Evolutionary conservation across 2,329 filamentous ascomycete species (phyloP).

Genomic region (Colletotrichum incanum): DNA sequence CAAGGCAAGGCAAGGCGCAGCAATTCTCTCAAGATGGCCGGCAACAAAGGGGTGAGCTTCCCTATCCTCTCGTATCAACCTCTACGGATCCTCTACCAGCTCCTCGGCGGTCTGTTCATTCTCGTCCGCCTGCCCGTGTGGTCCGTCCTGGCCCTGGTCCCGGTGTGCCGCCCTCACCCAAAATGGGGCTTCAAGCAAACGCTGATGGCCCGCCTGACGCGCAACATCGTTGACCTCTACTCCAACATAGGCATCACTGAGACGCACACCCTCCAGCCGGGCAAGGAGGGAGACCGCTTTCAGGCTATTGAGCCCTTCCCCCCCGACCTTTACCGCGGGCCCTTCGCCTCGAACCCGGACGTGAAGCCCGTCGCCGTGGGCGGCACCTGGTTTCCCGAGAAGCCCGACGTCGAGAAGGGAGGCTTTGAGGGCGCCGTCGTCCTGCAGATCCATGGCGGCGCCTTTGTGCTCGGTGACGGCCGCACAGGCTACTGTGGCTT

Average conservation of each 20-base stretch:
- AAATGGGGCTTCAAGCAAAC: conserved; percentile 34
- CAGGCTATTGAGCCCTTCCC: conserved; percentile 42
- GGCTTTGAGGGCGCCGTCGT: conserved; percentile 41
- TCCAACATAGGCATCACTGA: conserved; percentile 34
- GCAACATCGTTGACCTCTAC: conserved; percentile 22
- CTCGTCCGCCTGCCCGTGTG: conserved; percentile 19
- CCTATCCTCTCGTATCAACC: conserved; percentile 27
- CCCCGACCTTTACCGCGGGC: conserved; percentile 43
- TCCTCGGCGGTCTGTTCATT: conserved; percentile 14
- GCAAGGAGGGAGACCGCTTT: conserved; percentile 47
- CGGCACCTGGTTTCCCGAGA: conserved; percentile 47
- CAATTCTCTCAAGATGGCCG: conserved; percentile 30
- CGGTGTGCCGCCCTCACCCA: conserved; percentile 26
- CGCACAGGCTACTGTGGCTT: conserved; percentile 51
- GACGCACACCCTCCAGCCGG: conserved; percentile 46
- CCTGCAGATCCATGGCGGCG: conserved; percentile 54
- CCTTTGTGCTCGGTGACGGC: conserved; percentile 51
- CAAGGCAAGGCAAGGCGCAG: too few species aligned
- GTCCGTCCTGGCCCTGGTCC: conserved; percentile 19
- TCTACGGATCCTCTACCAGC: conserved; percentile 17
- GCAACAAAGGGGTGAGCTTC: conserved; percentile 4
- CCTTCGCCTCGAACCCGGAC: conserved; percentile 32
- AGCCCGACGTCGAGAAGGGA: conserved; percentile 35
- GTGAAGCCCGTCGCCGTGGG: conserved; percentile 44
- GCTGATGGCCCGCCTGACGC: conserved; percentile 29